Percentiles rank a stretch among this genome's conserved stretches.
phyloP scores from a whole-genome alignment of 768 basidiomycete genomes.

The Kondoa malvinella region DNA sequence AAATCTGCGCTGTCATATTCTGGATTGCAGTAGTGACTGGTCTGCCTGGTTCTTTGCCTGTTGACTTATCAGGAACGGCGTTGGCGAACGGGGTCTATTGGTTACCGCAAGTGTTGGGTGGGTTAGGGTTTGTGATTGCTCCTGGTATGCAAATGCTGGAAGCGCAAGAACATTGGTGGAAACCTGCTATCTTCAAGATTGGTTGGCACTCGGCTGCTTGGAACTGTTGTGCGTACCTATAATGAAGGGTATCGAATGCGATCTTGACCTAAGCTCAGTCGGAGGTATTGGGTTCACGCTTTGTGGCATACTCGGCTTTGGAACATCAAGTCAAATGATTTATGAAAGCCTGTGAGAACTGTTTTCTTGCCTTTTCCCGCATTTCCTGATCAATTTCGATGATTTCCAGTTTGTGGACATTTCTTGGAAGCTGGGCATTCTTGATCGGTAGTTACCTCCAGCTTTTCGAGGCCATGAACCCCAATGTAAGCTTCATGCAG shows the following conservation, averaged over 20 bases:
- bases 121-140: background rate
- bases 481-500: background rate
- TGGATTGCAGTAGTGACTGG: slow-evolving; percentile 7
- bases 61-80: background rate
- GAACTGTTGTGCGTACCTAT: background rate
- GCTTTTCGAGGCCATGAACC: slow-evolving; percentile 5
- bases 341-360: background rate
- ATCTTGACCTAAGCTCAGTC: background rate
- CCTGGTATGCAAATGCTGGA: background rate
- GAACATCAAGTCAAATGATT: background rate
- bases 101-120: background rate
- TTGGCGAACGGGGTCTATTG: slow-evolving; percentile 7
- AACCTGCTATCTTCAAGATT: background rate
- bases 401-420: background rate
- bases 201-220: slow-evolving; percentile 1
- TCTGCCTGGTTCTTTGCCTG: slow-evolving; percentile 2
- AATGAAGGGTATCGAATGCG: background rate
- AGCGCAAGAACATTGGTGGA: background rate
- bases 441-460: slow-evolving; percentile 4
- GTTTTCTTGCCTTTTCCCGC: background rate
- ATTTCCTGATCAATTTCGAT: background rate
- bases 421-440: background rate
- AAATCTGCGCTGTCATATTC: background rate
- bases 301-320: slow-evolving; percentile 1
- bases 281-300: slow-evolving; percentile 1